Evolutionary conservation across 1,139 yeast genomes (phyloP).

Genomic region (Pichia sp.): DNA sequence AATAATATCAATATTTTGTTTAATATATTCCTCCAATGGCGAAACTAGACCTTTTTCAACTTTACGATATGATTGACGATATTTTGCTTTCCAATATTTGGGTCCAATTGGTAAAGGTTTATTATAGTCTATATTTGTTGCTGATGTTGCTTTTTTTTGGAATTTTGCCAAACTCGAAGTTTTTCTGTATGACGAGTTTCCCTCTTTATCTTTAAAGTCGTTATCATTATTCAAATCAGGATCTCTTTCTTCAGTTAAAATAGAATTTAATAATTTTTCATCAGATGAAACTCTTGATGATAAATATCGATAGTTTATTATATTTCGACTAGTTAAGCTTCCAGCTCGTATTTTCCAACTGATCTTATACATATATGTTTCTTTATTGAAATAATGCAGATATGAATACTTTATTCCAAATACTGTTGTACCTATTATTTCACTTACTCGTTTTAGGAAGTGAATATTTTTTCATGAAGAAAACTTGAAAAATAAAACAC

Average conservation of each 20-base stretch:
- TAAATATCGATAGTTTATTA: not conserved
- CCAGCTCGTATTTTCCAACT: not conserved
- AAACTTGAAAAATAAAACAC: not conserved
- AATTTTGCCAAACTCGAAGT: not conserved
- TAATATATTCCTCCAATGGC: slow-evolving; percentile 20
- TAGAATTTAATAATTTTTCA: slow-evolving; percentile 11
- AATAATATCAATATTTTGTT: slow-evolving; percentile 19
- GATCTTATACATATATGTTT: not conserved
- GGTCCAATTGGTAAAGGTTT: slow-evolving; percentile 13
- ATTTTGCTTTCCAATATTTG: slow-evolving; percentile 19
- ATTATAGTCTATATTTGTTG: not conserved
- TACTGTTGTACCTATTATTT: not conserved
- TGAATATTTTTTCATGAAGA: not conserved
- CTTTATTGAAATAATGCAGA: not conserved
- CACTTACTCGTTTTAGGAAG: not conserved
- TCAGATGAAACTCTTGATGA: slow-evolving; percentile 10
- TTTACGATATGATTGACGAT: slow-evolving; percentile 16
- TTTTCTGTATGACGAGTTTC: slow-evolving; percentile 2
- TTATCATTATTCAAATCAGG: slow-evolving; percentile 4
- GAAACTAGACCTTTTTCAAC: slow-evolving; percentile 17
- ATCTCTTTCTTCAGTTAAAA: slow-evolving; percentile 13
- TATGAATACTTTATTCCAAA: not conserved
- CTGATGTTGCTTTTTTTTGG: not conserved
- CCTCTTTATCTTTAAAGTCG: not conserved
- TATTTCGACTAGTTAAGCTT: not conserved